Conservation (phyloP, 371 early-diverging fungal genomes). For the Mucor lusitanicus region DNA sequence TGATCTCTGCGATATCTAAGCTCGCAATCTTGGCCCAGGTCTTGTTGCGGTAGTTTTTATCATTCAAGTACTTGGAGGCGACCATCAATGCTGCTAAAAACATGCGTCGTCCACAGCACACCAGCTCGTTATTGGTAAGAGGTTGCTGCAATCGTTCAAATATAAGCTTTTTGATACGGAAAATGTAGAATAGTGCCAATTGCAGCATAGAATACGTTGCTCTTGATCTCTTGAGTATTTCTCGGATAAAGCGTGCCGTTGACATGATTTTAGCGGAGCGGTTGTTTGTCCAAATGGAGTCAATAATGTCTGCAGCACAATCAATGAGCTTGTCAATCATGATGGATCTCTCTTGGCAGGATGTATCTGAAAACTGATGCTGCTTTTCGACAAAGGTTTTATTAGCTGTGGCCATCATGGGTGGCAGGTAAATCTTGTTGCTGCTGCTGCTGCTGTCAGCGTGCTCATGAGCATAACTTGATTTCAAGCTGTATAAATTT, state of each 20-base stretch:
- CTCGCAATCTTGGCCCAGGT: conserved; percentile 76
- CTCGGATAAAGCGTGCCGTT: conserved; percentile 60
- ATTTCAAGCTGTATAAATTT: conserved; percentile 9
- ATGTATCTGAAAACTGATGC: conserved; percentile 16
- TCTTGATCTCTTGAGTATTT: conserved; percentile 70
- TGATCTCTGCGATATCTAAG: conserved; percentile 66
- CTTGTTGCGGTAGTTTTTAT: conserved; percentile 70
- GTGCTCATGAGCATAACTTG: background rate
- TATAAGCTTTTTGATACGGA: conserved; percentile 40
- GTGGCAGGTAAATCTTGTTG: background rate
- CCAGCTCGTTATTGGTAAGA: conserved; percentile 4
- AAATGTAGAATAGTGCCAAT: conserved; percentile 66
- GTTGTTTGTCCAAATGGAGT: conserved; percentile 40
- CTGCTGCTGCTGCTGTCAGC: background rate
- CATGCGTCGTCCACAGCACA: conserved; percentile 70
- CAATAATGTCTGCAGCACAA: conserved; percentile 37
- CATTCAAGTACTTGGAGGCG: conserved; percentile 72
- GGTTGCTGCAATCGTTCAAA: conserved; percentile 20
- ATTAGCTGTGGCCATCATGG: background rate
- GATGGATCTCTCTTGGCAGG: conserved; percentile 27
- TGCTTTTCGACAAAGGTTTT: conserved; percentile 3
- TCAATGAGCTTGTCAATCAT: conserved; percentile 39
- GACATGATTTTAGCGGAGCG: conserved; percentile 37
- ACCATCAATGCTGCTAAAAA: conserved; percentile 70
- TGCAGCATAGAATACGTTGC: conserved; percentile 75